phyloP scores from a whole-genome alignment of 2,329 filamentous ascomycete species.

The Trichoderma afroharzianum region DNA sequence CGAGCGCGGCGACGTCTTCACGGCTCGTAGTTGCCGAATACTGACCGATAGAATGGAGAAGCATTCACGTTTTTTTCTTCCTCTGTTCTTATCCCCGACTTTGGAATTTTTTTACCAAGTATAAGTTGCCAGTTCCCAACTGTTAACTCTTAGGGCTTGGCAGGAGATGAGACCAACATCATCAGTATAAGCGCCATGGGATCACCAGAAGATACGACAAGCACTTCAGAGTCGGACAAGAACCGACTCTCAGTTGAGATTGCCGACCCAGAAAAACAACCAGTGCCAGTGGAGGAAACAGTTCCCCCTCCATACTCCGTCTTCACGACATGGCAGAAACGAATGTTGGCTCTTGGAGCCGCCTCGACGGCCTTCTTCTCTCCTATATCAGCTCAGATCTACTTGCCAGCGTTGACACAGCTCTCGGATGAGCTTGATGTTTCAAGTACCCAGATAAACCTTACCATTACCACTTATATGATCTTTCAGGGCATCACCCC shows the following conservation, averaged over 20 bases:
- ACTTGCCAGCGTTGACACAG: conserved; percentile 50
- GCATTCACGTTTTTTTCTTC: neutral
- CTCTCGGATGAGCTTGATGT: conserved; percentile 48
- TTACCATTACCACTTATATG: conserved; percentile 55
- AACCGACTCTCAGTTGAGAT: neutral
- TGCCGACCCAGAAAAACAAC: conserved; percentile 21
- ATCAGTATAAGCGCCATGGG: neutral
- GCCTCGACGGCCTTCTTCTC: conserved; percentile 42
- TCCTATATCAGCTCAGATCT: conserved; percentile 48
- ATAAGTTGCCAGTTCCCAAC: neutral
- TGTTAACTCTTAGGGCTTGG: neutral
- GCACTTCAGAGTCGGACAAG: neutral
- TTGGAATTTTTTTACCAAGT: neutral
- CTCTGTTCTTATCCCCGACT: neutral
- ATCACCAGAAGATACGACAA: neutral
- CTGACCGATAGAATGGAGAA: conserved; percentile 7
- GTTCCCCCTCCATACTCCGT: conserved; percentile 33
- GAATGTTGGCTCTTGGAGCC: conserved; percentile 38
- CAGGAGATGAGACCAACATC: neutral
- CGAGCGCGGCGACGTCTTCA: conserved; percentile 21
- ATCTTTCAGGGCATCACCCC: conserved; percentile 59
- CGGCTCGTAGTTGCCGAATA: neutral
- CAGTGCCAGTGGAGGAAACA: neutral
- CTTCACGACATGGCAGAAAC: conserved; percentile 40
- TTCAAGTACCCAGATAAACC: conserved; percentile 40